A percentile compares a stretch with the other conserved stretches of the same genome.
phyloP scores from a whole-genome alignment of 257 asterid species.

The Plantago ovata region DNA sequence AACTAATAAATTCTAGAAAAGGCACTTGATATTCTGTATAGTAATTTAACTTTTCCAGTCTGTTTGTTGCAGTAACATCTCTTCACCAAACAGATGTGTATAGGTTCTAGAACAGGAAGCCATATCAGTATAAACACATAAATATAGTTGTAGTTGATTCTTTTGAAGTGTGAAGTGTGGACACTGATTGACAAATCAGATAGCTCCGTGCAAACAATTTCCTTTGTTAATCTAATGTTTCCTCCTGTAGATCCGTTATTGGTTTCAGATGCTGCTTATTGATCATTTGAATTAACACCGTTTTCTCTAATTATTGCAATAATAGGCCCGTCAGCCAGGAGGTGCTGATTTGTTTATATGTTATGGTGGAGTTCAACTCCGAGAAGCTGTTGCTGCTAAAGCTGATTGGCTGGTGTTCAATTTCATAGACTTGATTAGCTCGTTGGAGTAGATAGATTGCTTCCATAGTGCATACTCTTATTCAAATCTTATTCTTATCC shows the following conservation, averaged over 20 bases:
- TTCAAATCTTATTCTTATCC: too few relatives aligned
- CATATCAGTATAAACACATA: too few relatives aligned
- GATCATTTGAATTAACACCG: neutral
- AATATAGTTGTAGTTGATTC: too few relatives aligned
- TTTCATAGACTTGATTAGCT: constrained; percentile 62
- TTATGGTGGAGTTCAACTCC: constrained; percentile 78
- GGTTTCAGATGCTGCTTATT: neutral
- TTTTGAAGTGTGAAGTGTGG: too few relatives aligned
- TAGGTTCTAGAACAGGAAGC: too few relatives aligned
- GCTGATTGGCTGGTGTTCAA: constrained; percentile 91
- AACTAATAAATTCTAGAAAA: too few relatives aligned
- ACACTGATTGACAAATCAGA: too few relatives aligned
- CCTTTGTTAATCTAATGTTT: neutral
- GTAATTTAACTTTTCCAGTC: too few relatives aligned
- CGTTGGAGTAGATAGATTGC: constrained; percentile 39
- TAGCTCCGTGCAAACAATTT: neutral
- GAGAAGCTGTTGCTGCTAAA: constrained; percentile 75
- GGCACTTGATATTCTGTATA: too few relatives aligned
- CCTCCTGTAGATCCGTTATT: neutral
- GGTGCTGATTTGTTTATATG: constrained; percentile 87
- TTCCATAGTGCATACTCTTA: too few relatives aligned
- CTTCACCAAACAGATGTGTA: too few relatives aligned
- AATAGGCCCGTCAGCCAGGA: constrained; percentile 84
- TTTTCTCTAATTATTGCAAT: constrained; percentile 6
- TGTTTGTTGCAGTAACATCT: too few relatives aligned